Conservation (phyloP, 2,329 filamentous ascomycete genomes). For the Xylariaceae sp. region DNA sequence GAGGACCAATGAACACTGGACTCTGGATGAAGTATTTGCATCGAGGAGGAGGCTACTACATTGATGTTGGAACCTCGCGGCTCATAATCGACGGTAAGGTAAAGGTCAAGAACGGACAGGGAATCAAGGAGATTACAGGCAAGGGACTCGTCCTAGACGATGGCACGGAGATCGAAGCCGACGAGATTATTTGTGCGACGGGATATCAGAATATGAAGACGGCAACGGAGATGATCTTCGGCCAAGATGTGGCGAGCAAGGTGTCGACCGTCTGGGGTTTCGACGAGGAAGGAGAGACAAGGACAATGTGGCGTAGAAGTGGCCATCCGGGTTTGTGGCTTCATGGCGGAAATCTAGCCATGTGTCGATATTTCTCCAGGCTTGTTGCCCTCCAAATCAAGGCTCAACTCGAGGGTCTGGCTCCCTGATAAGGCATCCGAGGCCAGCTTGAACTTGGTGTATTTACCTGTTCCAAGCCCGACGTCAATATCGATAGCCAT, state of each 20-base stretch:
- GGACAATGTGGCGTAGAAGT: constrained; percentile 53
- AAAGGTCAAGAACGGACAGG: constrained; percentile 48
- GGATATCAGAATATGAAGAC: constrained; percentile 64
- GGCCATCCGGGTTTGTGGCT: constrained; percentile 64
- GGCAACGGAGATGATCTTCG: constrained; percentile 57
- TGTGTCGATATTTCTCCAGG: constrained; percentile 58
- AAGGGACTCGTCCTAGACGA: constrained; percentile 41
- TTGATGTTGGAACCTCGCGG: constrained; percentile 50
- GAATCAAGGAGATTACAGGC: constrained; percentile 40
- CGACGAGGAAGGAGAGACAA: constrained; percentile 52
- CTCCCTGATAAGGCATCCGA: constrained; percentile 2
- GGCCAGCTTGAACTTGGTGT: too few relatives aligned
- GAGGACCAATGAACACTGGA: constrained; percentile 49
- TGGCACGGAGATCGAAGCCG: constrained; percentile 45
- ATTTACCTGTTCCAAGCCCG: too few relatives aligned
- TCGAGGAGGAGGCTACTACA: constrained; percentile 57
- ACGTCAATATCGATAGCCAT: too few relatives aligned
- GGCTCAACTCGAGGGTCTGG: constrained; percentile 31
- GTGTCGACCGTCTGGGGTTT: constrained; percentile 60
- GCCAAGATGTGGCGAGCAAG: constrained; percentile 54
- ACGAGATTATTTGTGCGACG: constrained; percentile 54
- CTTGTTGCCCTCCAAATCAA: constrained; percentile 50
- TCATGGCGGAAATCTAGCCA: constrained; percentile 59
- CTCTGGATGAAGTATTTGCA: constrained; percentile 57
- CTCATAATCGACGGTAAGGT: constrained; percentile 54